Percentiles rank a stretch among this genome's conserved stretches.
Conservation (phyloP, 495 filamentous ascomycete genomes). For the Evernia prunastri region DNA sequence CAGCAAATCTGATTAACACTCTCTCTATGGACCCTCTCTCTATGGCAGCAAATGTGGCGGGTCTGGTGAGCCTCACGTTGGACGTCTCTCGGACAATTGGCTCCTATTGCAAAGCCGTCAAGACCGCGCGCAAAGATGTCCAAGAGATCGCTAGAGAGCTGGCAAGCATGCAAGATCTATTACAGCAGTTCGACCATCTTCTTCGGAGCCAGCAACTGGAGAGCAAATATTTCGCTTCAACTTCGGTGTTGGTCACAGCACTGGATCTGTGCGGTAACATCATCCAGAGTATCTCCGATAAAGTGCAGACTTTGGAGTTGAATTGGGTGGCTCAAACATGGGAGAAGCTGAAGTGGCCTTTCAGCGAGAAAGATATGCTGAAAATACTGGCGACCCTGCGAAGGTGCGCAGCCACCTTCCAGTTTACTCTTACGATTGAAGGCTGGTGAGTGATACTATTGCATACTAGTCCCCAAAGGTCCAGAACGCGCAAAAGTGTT, state of each 20-base stretch:
- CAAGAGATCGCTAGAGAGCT: conserved; percentile 7
- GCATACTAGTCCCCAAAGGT: no score
- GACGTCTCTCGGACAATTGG: conserved; percentile 10
- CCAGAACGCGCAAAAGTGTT: no score
- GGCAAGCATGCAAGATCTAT: neutral
- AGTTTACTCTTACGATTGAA: conserved; percentile 17
- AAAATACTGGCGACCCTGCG: conserved; percentile 5
- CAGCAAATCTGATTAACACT: neutral
- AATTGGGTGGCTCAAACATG: neutral
- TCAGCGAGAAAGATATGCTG: conserved; percentile 16
- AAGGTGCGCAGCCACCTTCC: conserved; percentile 15
- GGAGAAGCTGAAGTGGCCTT: conserved; percentile 18
- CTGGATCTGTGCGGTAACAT: neutral
- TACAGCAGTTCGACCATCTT: conserved; percentile 2
- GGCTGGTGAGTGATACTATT: conserved; percentile 7
- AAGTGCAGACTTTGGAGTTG: neutral
- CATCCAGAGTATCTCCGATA: conserved; percentile 3
- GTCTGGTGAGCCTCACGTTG: conserved; percentile 10
- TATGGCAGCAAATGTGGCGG: conserved; percentile 14
- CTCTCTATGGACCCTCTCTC: conserved; percentile 16
- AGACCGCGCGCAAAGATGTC: neutral
- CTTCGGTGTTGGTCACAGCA: conserved; percentile 1
- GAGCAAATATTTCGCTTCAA: neutral
- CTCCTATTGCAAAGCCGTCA: conserved; percentile 13
- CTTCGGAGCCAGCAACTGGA: neutral